Evolutionary conservation across 2,329 filamentous ascomycete genomes (phyloP), one percentile per base, ranked within the genome.

Genomic region (Chrysoporthe austroafricana): DNA sequence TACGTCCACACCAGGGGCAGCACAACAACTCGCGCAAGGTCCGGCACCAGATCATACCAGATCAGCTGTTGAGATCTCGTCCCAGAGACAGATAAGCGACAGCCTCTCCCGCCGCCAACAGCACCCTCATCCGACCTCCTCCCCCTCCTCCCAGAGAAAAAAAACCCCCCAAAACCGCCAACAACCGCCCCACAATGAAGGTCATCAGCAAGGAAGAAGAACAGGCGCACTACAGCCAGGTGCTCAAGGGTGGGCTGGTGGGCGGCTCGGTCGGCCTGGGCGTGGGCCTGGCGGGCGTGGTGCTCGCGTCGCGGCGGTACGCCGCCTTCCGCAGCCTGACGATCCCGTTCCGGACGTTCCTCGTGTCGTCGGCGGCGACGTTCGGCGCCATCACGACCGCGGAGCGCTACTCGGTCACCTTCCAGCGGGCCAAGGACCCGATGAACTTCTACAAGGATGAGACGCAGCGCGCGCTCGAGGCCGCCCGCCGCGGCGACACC

Each of bases 151-250:
- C 21, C 34, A 9, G 48, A 54, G 2, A 26, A 32, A 36, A n/a
- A 21, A 62, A 34, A 66, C 39, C 1, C 1, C 26, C 26, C 63
- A 60, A 50, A 21, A 59, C 63, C 32, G 50, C 52, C 62, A 70
- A 63, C 65, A 64, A 70, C 72, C 72, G 72, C 74, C 26, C 80
- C 50, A 85, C 62, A 71, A 99, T 98, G 96, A 98, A 97, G 90
- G 85, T 98, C 77, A 86, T 98, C 78, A 96, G 92, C 74, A 93
- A 95, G 79, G 93, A 97, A 87, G 93, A 97, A 83, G 94, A 97
- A 82, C 79, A 85, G 69, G 92, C 87, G 64, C 94, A 97, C 86
- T 97, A 96, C 87, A 82, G 84, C 77, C 83, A 86, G 69, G 96
- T 96, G 70, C 76, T 98, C 73, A 90, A 88, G 77, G 94, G 94